Percentiles rank a stretch among this genome's conserved stretches.
phyloP scores from a whole-genome alignment of 225 moss, liverwort and hornwort species.

The Pseudoscleropodium purum region DNA sequence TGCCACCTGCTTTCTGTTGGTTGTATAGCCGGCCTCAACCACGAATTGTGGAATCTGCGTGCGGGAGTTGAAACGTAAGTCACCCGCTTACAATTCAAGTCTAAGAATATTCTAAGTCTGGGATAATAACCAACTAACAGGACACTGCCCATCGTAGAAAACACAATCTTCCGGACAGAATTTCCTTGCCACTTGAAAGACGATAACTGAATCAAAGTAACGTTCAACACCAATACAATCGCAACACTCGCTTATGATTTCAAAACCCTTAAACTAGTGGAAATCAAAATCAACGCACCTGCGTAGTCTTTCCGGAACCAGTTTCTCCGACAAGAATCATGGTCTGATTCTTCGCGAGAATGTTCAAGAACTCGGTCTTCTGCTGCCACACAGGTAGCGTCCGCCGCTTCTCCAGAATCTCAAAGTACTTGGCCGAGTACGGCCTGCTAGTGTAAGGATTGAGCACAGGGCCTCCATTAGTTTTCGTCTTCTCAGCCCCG shows the following conservation, averaged over 20 bases:
- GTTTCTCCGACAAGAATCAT: constrained; percentile 98
- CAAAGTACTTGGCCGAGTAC: constrained; percentile 46
- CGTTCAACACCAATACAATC: not conserved
- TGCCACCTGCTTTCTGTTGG: constrained; percentile 95
- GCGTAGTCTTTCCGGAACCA: constrained; percentile 97
- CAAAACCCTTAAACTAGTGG: not conserved
- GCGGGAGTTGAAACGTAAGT: not conserved
- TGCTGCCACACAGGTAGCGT: constrained; percentile 98
- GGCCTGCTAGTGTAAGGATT: constrained; percentile 50
- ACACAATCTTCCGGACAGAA: not conserved
- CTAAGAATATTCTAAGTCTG: not conserved
- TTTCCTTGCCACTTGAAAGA: not conserved
- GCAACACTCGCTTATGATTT: not conserved
- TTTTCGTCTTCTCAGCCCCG: constrained; percentile 55
- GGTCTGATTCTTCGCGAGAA: constrained; percentile 79
- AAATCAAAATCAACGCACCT: constrained; percentile 35
- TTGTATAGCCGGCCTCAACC: constrained; percentile 96
- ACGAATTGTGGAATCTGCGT: constrained; percentile 97
- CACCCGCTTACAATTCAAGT: not conserved
- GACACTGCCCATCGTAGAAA: not conserved
- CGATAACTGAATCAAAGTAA: not conserved
- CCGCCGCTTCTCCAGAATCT: constrained; percentile 59
- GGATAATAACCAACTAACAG: not conserved
- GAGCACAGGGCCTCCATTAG: constrained; percentile 53
- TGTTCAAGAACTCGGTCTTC: constrained; percentile 94